These are phyloP conservation scores for Taiozyma sp. DNA, from an alignment of 1,139 yeast genomes.

Conservation along the genomic window DNA sequence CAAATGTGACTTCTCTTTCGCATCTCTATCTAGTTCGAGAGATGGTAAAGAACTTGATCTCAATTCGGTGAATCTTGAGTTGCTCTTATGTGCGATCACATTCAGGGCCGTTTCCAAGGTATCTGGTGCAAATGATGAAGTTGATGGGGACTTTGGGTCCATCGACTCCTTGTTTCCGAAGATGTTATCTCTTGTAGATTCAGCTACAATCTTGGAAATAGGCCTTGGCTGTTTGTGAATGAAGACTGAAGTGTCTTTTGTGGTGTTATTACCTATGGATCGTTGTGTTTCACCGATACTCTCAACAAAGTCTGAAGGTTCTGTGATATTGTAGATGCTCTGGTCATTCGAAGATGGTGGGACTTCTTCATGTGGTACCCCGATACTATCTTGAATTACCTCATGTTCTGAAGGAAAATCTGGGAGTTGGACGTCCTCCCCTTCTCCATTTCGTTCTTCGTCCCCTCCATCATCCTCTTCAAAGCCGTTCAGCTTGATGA, in stretches of 20 bases:
- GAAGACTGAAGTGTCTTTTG: constrained; percentile 19
- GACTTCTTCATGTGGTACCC: neutral
- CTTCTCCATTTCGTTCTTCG: constrained; percentile 6
- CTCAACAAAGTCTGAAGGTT: constrained; percentile 6
- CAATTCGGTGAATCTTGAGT: neutral
- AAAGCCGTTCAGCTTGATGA: constrained; percentile 21
- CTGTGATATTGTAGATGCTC: constrained; percentile 48
- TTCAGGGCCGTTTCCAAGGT: neutral
- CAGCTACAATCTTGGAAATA: constrained; percentile 13
- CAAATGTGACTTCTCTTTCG: neutral
- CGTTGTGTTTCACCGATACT: constrained; percentile 12
- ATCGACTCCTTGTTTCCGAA: neutral
- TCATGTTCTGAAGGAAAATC: neutral
- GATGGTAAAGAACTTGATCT: neutral
- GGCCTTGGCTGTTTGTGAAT: constrained; percentile 9
- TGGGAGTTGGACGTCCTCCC: constrained; percentile 5
- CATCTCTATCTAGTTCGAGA: neutral
- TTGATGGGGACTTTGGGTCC: neutral
- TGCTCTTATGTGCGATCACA: neutral
- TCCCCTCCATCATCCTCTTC: constrained; percentile 14
- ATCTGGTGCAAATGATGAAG: neutral
- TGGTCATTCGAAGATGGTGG: constrained; percentile 38
- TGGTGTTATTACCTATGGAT: constrained; percentile 11
- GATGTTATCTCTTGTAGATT: constrained; percentile 9
- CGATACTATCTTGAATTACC: neutral